Evolutionary conservation across 2,329 filamentous ascomycete species (phyloP).

Genomic region (Nemania sp.): DNA sequence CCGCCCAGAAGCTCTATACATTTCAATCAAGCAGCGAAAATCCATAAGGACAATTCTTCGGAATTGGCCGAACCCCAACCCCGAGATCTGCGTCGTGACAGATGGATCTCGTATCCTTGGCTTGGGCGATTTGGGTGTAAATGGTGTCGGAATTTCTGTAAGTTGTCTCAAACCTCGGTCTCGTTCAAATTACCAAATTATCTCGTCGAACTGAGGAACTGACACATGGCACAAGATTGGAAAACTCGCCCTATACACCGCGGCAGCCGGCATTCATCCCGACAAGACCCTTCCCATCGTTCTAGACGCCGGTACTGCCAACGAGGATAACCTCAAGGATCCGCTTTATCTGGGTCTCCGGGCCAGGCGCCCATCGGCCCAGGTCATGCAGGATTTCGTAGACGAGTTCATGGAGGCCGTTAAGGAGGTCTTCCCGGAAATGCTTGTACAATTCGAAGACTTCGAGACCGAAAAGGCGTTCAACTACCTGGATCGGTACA

Average conservation of each 20-base stretch:
- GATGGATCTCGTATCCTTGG: slow-evolving; percentile 93
- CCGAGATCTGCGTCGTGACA: slow-evolving; percentile 95
- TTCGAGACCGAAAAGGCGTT: slow-evolving; percentile 94
- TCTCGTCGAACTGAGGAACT: slow-evolving; percentile 31
- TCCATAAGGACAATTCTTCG: slow-evolving; percentile 84
- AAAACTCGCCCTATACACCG: slow-evolving; percentile 93
- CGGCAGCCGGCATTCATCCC: slow-evolving; percentile 91
- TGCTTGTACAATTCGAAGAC: slow-evolving; percentile 91
- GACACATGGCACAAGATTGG: slow-evolving; percentile 62
- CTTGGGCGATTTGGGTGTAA: slow-evolving; percentile 92
- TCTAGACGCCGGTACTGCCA: slow-evolving; percentile 67
- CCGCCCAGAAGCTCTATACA: slow-evolving; percentile 91
- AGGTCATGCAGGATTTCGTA: slow-evolving; percentile 87
- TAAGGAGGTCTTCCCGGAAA: slow-evolving; percentile 69
- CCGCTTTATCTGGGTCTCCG: slow-evolving; percentile 88
- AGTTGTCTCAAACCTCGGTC: slow-evolving; percentile 40
- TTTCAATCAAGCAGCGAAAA: slow-evolving; percentile 92
- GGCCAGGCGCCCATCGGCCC: slow-evolving; percentile 74
- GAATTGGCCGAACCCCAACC: slow-evolving; percentile 89
- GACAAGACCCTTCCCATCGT: slow-evolving; percentile 77
- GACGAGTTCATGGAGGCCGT: slow-evolving; percentile 96
- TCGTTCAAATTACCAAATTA: neutral
- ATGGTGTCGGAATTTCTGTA: slow-evolving; percentile 95
- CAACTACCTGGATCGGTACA: slow-evolving; percentile 88
- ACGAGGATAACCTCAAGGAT: slow-evolving; percentile 67